phyloP scores from a whole-genome alignment of 2,329 filamentous ascomycete species.

The Talaromyces piceae region DNA sequence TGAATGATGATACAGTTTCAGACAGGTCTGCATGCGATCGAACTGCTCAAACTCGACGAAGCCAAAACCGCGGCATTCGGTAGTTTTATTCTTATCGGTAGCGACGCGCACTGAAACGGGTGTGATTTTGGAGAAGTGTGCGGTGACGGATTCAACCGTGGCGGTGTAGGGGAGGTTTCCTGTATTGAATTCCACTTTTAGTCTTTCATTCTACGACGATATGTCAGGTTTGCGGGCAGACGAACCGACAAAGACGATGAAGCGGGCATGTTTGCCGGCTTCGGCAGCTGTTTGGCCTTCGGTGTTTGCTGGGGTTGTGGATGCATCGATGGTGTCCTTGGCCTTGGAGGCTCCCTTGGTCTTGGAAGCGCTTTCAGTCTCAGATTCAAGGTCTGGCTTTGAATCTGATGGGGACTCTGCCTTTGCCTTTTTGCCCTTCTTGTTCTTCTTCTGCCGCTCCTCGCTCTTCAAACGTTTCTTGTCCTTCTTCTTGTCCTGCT shows the following conservation, averaged over 20 bases:
- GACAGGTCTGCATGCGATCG: slow-evolving; percentile 85
- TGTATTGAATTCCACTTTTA: slow-evolving; percentile 20
- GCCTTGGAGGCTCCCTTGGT: slow-evolving; percentile 13
- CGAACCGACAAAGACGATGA: slow-evolving; percentile 70
- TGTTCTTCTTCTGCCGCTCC: slow-evolving; percentile 7
- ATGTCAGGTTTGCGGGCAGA: slow-evolving; percentile 6
- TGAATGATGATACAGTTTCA: slow-evolving; percentile 85
- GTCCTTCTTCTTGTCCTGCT: slow-evolving; percentile 9
- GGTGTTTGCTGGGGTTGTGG: slow-evolving; percentile 1
- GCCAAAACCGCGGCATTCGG: slow-evolving; percentile 66
- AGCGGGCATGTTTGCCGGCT: slow-evolving; percentile 45
- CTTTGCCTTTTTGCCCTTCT: slow-evolving; percentile 7
- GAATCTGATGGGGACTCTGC: not conserved
- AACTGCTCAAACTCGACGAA: slow-evolving; percentile 85
- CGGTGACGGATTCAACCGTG: slow-evolving; percentile 58
- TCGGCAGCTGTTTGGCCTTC: slow-evolving; percentile 8
- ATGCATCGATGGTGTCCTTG: slow-evolving; percentile 3
- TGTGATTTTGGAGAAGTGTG: slow-evolving; percentile 71
- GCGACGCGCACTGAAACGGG: slow-evolving; percentile 66
- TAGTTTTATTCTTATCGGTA: slow-evolving; percentile 56
- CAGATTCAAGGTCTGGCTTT: slow-evolving; percentile 4
- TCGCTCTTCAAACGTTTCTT: too few species aligned
- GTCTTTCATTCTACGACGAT: not conserved
- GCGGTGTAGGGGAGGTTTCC: slow-evolving; percentile 86
- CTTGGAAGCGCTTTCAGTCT: slow-evolving; percentile 14